Conservation (phyloP, 768 basidiomycete species). For the Lentinula boryana region DNA sequence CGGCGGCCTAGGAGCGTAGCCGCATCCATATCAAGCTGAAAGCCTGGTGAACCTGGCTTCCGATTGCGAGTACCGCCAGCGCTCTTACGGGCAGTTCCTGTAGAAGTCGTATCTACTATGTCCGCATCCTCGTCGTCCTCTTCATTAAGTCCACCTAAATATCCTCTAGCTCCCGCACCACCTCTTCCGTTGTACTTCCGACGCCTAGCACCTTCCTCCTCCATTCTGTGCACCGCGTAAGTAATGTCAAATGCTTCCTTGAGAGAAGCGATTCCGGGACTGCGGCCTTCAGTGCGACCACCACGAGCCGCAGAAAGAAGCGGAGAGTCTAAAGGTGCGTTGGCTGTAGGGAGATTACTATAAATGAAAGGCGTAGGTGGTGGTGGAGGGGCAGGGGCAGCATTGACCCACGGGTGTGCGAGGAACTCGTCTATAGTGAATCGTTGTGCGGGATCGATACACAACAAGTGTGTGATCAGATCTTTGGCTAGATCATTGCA, state of each 20-base stretch:
- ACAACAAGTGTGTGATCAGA: conserved; percentile 88
- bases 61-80: background rate
- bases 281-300: conserved; percentile 72
- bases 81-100: background rate
- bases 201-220: conserved; percentile 90
- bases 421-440: conserved; percentile 99
- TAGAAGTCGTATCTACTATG: conserved; percentile 16
- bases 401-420: conserved; percentile 91
- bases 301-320: conserved; percentile 76
- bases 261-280: conserved; percentile 87
- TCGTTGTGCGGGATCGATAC: conserved; percentile 91
- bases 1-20: conserved; percentile 83
- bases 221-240: conserved; percentile 98
- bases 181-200: conserved; percentile 76
- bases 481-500: conserved; percentile 70
- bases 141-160: conserved; percentile 85
- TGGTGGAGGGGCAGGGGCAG: conserved; percentile 53
- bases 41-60: conserved; percentile 27
- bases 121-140: conserved; percentile 71
- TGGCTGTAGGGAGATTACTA: conserved; percentile 23
- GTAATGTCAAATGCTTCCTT: conserved; percentile 99
- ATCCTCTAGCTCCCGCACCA: conserved; percentile 72
- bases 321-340: conserved; percentile 76
- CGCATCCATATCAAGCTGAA: conserved; percentile 82
- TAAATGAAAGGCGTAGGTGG: conserved; percentile 59